Evolutionary conservation across 2,329 filamentous ascomycete genomes (phyloP), one percentile per base, ranked within the genome.

Genomic region (Fusarium falciforme): DNA sequence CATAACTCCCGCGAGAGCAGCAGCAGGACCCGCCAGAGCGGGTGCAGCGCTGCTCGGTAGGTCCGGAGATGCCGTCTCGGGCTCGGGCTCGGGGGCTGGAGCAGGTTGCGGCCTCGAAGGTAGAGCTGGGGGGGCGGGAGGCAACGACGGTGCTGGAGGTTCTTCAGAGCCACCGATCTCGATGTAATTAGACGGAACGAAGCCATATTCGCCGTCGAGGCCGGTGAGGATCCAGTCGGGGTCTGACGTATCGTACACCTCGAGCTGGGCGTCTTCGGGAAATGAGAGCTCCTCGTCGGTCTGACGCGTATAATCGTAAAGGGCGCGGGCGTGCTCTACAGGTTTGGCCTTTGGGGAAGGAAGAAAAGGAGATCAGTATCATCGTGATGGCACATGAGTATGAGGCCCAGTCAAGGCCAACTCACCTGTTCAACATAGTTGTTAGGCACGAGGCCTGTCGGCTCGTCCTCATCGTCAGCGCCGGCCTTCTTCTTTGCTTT

Each of bases 231-330:
- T 98, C 96, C 96, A 99, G 84, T 99, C 96, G 16, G 94, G 94
- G 82, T 99, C 96, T 6, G 94, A 93, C 11, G 89, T 92, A 83
- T 99, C 96, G 84, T 94, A 98, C 57, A 99, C 93, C 70, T 93
- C 87, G 58, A 99, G 88, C 52, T 90, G 84, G 44, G 93, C 92
- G 80, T 98, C 95, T 85, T 99, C 96, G 58, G 94, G 90, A 81
- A 99, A 98, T 27, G 96, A 98, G 11, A 99, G 88, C 84, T 99
- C 96, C 84, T 99, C 96, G 80, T 99, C 96, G 27, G 96, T 99
- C 85, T 99, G 96, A 78, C 96, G 91, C 60, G 94, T 94, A 83
- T 99, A 99, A 83, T 99, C 96, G 86, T 96, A 99, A n/a, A 98
- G 89, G n/a, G 96, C 94, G 82, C 93, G 95, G 59, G 96, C 96